Conservation (phyloP, 768 basidiomycete species). For the Scleroderma citrinum region DNA sequence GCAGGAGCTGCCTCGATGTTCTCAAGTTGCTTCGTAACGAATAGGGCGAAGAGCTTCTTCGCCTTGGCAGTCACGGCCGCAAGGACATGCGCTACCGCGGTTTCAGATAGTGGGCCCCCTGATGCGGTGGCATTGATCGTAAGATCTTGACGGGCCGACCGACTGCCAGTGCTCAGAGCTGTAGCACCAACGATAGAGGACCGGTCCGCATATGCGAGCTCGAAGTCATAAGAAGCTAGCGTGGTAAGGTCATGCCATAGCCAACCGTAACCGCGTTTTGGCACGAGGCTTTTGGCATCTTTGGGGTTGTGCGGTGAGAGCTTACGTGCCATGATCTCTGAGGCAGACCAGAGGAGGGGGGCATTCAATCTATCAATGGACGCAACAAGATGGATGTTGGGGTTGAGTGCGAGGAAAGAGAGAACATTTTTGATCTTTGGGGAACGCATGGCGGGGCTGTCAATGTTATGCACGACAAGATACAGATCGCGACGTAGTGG, state of each 20-base stretch:
- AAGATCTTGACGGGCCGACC: conserved; percentile 20
- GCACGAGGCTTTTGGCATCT: conserved; percentile 10
- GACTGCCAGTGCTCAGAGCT: conserved; percentile 27
- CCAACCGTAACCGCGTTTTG: conserved; percentile 58
- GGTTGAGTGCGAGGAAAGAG: conserved; percentile 64
- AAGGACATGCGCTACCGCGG: conserved; percentile 74
- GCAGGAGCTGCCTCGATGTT: conserved; percentile 32
- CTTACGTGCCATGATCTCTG: conserved; percentile 56
- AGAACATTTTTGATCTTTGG: conserved; percentile 61
- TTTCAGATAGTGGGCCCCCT: conserved; percentile 57
- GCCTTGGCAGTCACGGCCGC: conserved; percentile 85
- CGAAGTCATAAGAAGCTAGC: conserved; percentile 72
- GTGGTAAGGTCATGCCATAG: conserved; percentile 91
- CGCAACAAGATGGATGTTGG: conserved; percentile 74
- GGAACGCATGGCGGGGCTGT: conserved; percentile 63
- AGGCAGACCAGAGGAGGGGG: conserved; percentile 75
- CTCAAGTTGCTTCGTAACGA: conserved; percentile 65
- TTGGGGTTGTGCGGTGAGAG: conserved; percentile 12
- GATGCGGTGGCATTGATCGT: conserved; percentile 24
- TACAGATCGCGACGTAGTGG: conserved; percentile 46
- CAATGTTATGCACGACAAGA: conserved; percentile 86
- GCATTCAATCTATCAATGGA: conserved; percentile 87
- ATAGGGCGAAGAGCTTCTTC: conserved; percentile 69
- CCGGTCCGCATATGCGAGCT: conserved; percentile 63
- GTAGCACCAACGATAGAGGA: conserved; percentile 52